Evolutionary conservation across 495 filamentous ascomycete species (phyloP).

Genomic region (Penicillium tannophilum): DNA sequence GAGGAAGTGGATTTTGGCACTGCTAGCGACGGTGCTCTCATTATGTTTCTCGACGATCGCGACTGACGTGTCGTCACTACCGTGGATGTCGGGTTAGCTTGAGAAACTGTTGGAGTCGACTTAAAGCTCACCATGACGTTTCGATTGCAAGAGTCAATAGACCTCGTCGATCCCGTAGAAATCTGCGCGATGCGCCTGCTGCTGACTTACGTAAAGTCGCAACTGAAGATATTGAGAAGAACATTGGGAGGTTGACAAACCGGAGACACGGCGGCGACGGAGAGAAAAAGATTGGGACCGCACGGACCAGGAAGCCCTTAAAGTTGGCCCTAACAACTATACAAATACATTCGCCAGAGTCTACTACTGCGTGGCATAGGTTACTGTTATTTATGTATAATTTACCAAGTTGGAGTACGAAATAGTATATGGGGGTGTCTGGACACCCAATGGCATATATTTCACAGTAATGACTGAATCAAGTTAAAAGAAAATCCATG

Average conservation of each 20-base stretch:
- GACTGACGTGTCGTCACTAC: constrained; percentile 90
- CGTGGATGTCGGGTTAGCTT: constrained; percentile 16
- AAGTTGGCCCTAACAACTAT: constrained; percentile 25
- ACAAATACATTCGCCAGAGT: neutral
- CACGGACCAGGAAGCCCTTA: constrained; percentile 37
- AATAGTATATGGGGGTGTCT: neutral
- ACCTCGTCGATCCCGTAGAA: constrained; percentile 28
- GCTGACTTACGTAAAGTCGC: constrained; percentile 27
- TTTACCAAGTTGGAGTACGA: neutral
- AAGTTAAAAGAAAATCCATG: constrained; percentile 23
- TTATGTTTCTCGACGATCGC: constrained; percentile 70
- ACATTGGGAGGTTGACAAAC: constrained; percentile 27
- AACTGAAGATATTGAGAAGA: constrained; percentile 23
- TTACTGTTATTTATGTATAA: neutral
- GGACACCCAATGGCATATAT: neutral
- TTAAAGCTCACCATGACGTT: constrained; percentile 70
- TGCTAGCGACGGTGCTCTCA: constrained; percentile 17
- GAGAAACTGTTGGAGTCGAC: neutral
- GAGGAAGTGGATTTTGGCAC: constrained; percentile 71
- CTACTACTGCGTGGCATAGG: too few relatives aligned
- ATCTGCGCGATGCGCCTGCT: constrained; percentile 10
- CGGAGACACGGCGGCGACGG: constrained; percentile 12
- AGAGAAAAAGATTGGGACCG: constrained; percentile 29
- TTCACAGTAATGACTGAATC: constrained; percentile 21
- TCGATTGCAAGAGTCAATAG: constrained; percentile 86